Conservation (phyloP, 2,329 filamentous ascomycete species). For the Exophiala lecanii-corni region DNA sequence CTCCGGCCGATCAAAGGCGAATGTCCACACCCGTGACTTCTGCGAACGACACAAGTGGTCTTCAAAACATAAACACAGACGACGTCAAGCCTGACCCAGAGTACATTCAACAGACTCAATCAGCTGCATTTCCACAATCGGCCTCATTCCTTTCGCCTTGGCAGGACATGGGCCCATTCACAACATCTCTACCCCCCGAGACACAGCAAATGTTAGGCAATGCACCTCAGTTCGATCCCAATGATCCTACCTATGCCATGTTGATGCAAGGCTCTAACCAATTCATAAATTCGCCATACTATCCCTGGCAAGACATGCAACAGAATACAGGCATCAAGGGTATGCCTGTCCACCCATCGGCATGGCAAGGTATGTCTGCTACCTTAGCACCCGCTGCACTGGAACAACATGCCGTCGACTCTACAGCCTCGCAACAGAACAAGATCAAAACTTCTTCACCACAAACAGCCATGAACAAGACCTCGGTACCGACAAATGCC, state of each 20-base stretch:
- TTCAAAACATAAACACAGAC: constrained; percentile 11
- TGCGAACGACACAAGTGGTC: constrained; percentile 1
- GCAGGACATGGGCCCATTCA: constrained; percentile 41
- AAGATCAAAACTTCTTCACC: background rate
- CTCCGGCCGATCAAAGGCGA: constrained; percentile 31
- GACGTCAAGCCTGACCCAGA: constrained; percentile 19
- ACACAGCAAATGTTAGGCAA: constrained; percentile 47
- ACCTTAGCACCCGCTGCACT: constrained; percentile 38
- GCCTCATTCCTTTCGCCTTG: constrained; percentile 16
- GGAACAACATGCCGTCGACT: constrained; percentile 23
- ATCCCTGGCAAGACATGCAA: constrained; percentile 42
- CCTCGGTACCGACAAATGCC: constrained; percentile 2
- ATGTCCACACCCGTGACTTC: constrained; percentile 41
- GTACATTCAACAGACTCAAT: constrained; percentile 25
- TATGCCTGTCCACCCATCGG: constrained; percentile 26
- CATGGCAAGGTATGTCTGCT: constrained; percentile 35
- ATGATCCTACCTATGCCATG: constrained; percentile 41
- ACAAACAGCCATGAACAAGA: background rate
- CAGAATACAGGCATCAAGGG: constrained; percentile 24
- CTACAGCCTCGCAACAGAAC: background rate
- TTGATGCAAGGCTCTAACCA: constrained; percentile 44
- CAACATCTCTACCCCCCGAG: constrained; percentile 48
- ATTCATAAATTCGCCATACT: constrained; percentile 37
- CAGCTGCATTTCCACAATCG: constrained; percentile 24
- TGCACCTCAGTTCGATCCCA: constrained; percentile 41